Percentiles rank a stretch among this genome's conserved stretches.
phyloP scores from a whole-genome alignment of 805 yeast genomes.

The Saccharomycopsis malanga region DNA sequence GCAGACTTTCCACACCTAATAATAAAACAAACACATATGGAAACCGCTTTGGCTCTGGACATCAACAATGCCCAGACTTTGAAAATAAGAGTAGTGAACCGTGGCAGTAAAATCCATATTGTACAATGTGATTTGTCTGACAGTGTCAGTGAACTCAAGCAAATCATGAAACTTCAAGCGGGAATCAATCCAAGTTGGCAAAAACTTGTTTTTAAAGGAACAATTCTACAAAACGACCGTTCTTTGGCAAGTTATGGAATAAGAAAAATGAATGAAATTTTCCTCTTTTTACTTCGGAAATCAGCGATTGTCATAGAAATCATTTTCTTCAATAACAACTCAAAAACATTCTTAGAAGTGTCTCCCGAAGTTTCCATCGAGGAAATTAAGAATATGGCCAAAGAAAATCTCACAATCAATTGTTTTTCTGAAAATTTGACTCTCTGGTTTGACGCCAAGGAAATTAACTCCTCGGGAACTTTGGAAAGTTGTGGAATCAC shows the following conservation, averaged over 20 bases:
- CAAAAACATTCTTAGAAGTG: not conserved
- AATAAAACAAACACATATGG: too few species aligned
- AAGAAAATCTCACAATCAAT: too few species aligned
- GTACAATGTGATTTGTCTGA: not conserved
- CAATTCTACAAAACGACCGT: conserved; percentile 6
- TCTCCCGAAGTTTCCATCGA: not conserved
- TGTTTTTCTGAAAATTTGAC: too few species aligned
- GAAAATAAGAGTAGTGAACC: not conserved
- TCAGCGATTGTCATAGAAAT: not conserved
- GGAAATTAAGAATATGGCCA: not conserved
- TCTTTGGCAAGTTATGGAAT: conserved; percentile 3
- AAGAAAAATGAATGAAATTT: not conserved
- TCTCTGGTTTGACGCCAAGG: too few species aligned
- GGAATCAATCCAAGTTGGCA: not conserved
- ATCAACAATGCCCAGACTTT: not conserved
- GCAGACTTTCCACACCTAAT: not conserved
- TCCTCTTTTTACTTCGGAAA: not conserved
- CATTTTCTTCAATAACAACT: not conserved
- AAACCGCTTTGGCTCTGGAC: too few species aligned
- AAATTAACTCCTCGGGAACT: too few species aligned
- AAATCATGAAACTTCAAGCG: not conserved
- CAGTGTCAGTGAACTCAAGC: not conserved
- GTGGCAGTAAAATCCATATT: not conserved
- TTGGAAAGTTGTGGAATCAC: too few species aligned
- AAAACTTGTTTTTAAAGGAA: conserved; percentile 9